Evolutionary conservation across 768 basidiomycete species (phyloP), one percentile per base, ranked within the genome.

Genomic region (Podaxis carcinomalis): DNA sequence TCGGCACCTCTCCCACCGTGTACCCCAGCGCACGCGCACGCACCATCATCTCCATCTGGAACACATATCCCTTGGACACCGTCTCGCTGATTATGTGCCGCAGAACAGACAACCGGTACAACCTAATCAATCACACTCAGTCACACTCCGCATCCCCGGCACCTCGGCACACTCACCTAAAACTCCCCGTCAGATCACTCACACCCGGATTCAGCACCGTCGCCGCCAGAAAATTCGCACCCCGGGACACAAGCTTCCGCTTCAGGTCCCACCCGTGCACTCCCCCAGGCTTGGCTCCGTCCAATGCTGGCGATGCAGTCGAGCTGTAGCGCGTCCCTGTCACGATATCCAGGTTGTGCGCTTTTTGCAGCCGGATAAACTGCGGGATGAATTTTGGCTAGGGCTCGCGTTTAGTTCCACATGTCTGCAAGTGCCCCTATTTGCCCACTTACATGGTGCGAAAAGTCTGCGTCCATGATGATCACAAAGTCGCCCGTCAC

Each of bases 31-130:
- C 85, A 21, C 87, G 82, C 4, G 94, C 94, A 0, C 94, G 84
- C 19, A 93, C 94, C 83, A 95, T 95, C 89, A 95, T 96, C 72
- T 96, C 94, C 94, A 96, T 96, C 79, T 96, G 94, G 78, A 96
- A 95, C 32, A 96, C 94, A 67, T 95, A 96, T 7, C 94, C 94
- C 65, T 91, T 90, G 2, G 93, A 93, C 63, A 88, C 82, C 1
- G 90, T 93, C 65, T 88, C 81, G 4, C 88, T 84, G 67, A 96
- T 95, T 68, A 96, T 90, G 65, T 93, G 86, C 51, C 82, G 83
- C 57, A 96, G 78, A 5, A 91, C 94, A 0, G 81, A 79, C 10
- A 85, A 71, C 40, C 90, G 86, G 71, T 96, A 96, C 14, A 96
- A 73, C 62, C 92, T 92, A 47, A 0, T 35, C 36, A 27, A 56